These are phyloP conservation scores for Bipolaris gigantea DNA, from an alignment of 2,329 filamentous ascomycete genomes.

Conservation along the genomic window DNA sequence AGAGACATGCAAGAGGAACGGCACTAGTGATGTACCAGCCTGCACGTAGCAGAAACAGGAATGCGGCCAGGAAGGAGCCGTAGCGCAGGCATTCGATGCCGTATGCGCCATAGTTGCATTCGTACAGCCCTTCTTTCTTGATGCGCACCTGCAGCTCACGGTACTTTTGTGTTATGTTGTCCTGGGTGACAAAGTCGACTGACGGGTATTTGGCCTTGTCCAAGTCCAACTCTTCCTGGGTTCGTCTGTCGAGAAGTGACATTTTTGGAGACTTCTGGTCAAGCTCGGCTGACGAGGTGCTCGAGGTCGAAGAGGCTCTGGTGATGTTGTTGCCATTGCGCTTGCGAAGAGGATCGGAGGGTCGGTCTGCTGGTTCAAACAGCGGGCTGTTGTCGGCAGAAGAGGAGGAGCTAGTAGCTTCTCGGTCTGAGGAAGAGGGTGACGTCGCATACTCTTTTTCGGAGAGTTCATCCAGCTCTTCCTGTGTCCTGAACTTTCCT, in stretches of 20 bases:
- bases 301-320: constrained; percentile 60
- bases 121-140: constrained; percentile 72
- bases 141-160: constrained; percentile 74
- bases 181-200: constrained; percentile 72
- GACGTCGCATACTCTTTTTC: constrained; percentile 39
- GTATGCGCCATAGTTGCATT: constrained; percentile 83
- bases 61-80: constrained; percentile 63
- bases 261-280: constrained; percentile 49
- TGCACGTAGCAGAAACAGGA: constrained; percentile 53
- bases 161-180: constrained; percentile 77
- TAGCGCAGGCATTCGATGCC: constrained; percentile 75
- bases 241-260: constrained; percentile 71
- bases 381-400: constrained; percentile 62
- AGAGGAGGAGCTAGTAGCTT: constrained; percentile 42
- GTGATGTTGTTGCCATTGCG: constrained; percentile 44
- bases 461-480: constrained; percentile 40
- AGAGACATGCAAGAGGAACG: constrained; percentile 76
- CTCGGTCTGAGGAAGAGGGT: constrained; percentile 28
- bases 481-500: constrained; percentile 68
- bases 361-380: constrained; percentile 57
- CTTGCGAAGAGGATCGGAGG: constrained; percentile 40
- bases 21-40: constrained; percentile 63
- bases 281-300: constrained; percentile 57
- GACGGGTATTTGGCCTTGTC: constrained; percentile 81
- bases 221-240: constrained; percentile 71